Evolutionary conservation across 83 land plant species (phyloP), one percentile per base, ranked within the genome.

Genomic region (Picea abies): DNA sequence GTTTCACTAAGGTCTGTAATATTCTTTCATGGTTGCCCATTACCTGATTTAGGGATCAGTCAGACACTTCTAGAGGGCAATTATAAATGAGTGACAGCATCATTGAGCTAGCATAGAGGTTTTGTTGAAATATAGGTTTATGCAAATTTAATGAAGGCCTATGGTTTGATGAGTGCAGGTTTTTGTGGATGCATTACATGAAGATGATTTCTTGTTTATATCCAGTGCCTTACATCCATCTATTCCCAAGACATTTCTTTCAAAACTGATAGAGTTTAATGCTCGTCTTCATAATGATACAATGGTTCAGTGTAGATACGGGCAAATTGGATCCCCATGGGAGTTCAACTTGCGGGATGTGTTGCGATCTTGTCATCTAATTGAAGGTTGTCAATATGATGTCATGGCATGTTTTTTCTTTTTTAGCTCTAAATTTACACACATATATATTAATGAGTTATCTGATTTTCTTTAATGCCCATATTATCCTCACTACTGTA

Each of bases 291-390:
- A 96, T 83, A 86, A 93, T 60, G 96, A 96, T 15, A 96, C 88
- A 5, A 94, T 94, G 98, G 66, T 98, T 26, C 41, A 80, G 64
- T 94, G 81, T 75, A 90, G 85, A 77, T 98, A 93, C 92, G 99
- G 95, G n/a, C 93, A 93, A 41, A 84, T 82, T 75, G 99, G 99
- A 15, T 86, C 98, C 4, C 99, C 99, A 6, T 98, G 99, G 99
- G 99, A 98, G 80, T 98, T 98, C 85, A 98, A 98, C 88, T 91
- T 98, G 17, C 97, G 99, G 56, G 99, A 98, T 90, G 92, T 98
- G 19, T 64, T 96, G n/a, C 90, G 99, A 56, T 94, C 98, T 81
- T 98, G 99, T 82, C 81, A 89, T 73, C 86, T 98, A 17, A 89
- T 96, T 29, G 84, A 92, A 92, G 93, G 97, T 93, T 60, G 60